Evolutionary conservation across 225 moss, liverwort and hornwort species (phyloP).

Genomic region (Bryum argenteum): DNA sequence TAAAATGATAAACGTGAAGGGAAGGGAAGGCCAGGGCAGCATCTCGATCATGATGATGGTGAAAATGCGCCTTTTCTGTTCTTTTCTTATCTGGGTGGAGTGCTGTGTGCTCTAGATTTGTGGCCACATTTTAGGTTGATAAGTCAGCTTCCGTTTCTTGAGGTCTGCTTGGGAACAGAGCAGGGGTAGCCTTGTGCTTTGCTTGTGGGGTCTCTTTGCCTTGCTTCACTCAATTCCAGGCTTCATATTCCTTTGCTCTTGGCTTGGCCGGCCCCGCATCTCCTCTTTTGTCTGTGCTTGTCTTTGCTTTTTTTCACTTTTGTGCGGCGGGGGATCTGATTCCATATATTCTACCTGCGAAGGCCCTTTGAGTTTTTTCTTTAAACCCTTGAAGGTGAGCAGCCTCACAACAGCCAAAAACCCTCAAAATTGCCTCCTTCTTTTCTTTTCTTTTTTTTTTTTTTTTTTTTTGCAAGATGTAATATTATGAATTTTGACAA

Average conservation of each 20-base stretch:
- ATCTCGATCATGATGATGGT: conserved; percentile 23
- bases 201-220: conserved; percentile 20
- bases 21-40: neutral
- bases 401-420: too few relatives aligned
- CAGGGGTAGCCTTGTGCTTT: too few relatives aligned
- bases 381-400: too few relatives aligned
- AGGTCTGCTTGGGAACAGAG: too few relatives aligned
- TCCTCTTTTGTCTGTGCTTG: neutral
- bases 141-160: conserved; percentile 23
- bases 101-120: conserved; percentile 16
- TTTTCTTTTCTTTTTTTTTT: too few relatives aligned
- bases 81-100: conserved; percentile 31
- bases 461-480: too few relatives aligned
- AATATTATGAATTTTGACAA: too few relatives aligned
- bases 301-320: too few relatives aligned
- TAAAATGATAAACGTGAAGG: too few relatives aligned
- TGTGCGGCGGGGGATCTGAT: too few relatives aligned
- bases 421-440: too few relatives aligned
- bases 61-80: neutral
- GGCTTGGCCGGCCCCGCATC: neutral
- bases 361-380: too few relatives aligned
- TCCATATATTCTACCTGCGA: neutral
- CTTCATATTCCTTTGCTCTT: conserved; percentile 14
- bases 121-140: conserved; percentile 31
- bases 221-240: conserved; percentile 22